Evolutionary conservation across 768 basidiomycete genomes (phyloP).

Genomic region (Pleurotus tuber-regium): DNA sequence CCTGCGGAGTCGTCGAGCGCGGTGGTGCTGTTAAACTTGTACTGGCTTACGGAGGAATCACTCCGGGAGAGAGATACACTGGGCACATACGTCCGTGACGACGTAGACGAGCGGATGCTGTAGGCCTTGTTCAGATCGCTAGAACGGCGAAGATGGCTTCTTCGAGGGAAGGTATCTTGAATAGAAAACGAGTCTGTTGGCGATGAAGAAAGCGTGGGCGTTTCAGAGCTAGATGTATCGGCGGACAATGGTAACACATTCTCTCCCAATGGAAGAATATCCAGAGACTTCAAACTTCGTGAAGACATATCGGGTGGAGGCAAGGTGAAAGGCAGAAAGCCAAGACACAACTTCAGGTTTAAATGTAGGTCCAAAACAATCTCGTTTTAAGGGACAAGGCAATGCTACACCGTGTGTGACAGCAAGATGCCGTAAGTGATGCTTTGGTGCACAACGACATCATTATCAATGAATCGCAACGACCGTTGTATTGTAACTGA

Average conservation of each 20-base stretch:
- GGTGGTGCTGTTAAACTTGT: conserved; percentile 7
- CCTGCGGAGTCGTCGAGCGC: conserved; percentile 2
- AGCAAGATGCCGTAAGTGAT: too few species aligned
- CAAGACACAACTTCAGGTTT: too few species aligned
- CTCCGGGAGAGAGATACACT: conserved; percentile 1
- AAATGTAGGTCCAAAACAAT: too few species aligned
- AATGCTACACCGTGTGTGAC: too few species aligned
- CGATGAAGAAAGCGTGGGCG: too few species aligned
- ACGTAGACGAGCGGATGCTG: conserved; percentile 1
- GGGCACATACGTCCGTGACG: conserved; percentile 1
- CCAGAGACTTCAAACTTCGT: not conserved
- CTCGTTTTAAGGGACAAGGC: too few species aligned
- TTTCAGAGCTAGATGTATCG: not conserved
- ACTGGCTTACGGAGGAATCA: not conserved
- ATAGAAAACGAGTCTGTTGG: not conserved
- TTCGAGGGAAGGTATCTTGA: not conserved
- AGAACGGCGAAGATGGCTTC: not conserved
- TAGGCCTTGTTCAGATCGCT: not conserved
- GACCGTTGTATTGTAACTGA: too few species aligned
- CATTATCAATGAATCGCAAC: too few species aligned
- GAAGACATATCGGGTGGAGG: not conserved
- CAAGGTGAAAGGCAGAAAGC: too few species aligned
- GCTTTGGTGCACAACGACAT: too few species aligned
- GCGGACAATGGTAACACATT: not conserved
- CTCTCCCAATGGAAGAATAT: not conserved